Percentiles rank a stretch among this genome's conserved stretches.
These are phyloP conservation scores for Hippophae tibetana DNA, from an alignment of 306 rosid genomes.

Conservation along the genomic window DNA sequence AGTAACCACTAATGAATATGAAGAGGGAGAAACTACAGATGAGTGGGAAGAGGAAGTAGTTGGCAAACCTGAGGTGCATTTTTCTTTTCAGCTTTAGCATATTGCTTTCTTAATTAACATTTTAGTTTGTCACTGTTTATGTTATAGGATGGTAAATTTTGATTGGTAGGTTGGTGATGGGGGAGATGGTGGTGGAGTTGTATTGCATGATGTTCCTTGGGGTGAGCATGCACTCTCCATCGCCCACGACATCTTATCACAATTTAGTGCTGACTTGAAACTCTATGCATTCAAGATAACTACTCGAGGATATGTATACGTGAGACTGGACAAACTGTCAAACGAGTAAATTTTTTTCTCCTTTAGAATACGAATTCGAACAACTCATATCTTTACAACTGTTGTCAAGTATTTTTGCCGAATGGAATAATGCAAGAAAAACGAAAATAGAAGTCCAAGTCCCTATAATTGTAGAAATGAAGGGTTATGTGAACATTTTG, in stretches of 20 bases:
- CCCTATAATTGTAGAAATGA: no score
- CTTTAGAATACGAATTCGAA: conserved; percentile 6
- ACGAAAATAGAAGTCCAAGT: no score
- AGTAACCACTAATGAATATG: conserved; percentile 27
- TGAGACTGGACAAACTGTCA: conserved; percentile 77
- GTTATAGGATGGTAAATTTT: conserved; percentile 15
- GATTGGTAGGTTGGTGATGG: conserved; percentile 60
- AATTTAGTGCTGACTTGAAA: conserved; percentile 50
- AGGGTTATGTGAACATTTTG: no score
- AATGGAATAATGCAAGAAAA: no score
- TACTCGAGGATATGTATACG: conserved; percentile 68
- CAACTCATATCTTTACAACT: background rate
- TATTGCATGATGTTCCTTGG: conserved; percentile 65
- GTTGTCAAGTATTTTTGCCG: background rate
- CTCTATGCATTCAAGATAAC: conserved; percentile 71
- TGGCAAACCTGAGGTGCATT: conserved; percentile 48
- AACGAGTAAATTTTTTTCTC: conserved; percentile 42
- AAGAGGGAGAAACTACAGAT: no score
- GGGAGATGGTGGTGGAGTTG: conserved; percentile 80
- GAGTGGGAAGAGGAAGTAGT: conserved; percentile 54
- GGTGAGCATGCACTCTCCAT: conserved; percentile 60
- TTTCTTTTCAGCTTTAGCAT: conserved; percentile 5
- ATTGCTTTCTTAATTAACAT: conserved; percentile 6
- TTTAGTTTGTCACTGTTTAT: conserved; percentile 6
- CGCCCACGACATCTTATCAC: conserved; percentile 50